Evolutionary conservation across 805 yeast species (phyloP), one percentile per base, ranked within the genome.

Genomic region (Wickerhamomyces bovis): DNA sequence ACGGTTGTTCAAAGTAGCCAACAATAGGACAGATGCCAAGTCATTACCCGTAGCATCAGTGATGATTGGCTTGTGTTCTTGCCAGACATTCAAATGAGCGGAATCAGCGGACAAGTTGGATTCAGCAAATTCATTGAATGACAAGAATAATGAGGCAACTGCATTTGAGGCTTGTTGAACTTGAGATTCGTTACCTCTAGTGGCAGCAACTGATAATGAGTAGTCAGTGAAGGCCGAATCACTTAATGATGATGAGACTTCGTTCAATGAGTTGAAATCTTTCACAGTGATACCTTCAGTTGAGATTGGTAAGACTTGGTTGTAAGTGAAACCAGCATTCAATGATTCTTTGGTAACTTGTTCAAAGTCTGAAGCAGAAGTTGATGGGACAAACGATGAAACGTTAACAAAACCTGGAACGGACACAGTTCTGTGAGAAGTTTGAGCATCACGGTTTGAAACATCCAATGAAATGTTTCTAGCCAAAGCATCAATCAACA

Each of bases 41-140:
- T 89, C 92, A 36, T 97, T 86, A 22, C 92, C 83, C 64, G 80
- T 82, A 43, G 98, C 97, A 68, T 92, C 97, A 38, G 97, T 89
- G 53, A 90, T 76, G 50, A 92, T 84, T 49, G 94, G 92, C 71
- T 89, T 89, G 58, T 68, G 68, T 44, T 75, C 73, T 44, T 96
- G 96, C 97, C 97, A 90, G 31, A 79, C 70, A 52, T 83, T 80
- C 59, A 89, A 81, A 57, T 87, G 95, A 26, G 84, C 75, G 23
- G 95, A 80, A 39, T 89, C 83, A 30, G 85, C 75, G n/a, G 90
- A 75, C 40, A 90, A 86, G 60, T 83, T 83, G 47, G 61, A 59
- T 59, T 76, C 75, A 45, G 80, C 74, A 60, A 84, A 77, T 52
- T 81, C 85, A 63, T 81, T 81, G 70, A 86, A 84, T 42, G 96